Evolutionary conservation across 495 filamentous ascomycete genomes (phyloP).

Genomic region (Penicillium psychrofluorescens): DNA sequence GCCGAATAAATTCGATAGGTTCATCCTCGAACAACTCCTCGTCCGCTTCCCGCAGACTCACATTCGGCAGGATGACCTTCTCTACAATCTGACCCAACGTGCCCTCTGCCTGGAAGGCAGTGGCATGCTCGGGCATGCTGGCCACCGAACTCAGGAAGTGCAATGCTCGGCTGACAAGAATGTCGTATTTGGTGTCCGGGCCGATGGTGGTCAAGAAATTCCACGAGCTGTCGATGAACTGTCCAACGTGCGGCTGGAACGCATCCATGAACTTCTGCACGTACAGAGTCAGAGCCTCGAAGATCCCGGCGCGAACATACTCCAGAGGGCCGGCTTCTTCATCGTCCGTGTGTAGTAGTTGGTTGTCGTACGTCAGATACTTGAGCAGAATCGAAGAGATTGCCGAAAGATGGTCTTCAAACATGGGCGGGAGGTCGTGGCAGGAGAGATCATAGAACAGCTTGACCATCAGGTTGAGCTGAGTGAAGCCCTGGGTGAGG

Average conservation of each 20-base stretch:
- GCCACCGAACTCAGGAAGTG: conserved; percentile 91
- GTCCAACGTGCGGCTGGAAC: conserved; percentile 66
- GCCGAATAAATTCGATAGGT: conserved; percentile 95
- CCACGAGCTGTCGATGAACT: conserved; percentile 87
- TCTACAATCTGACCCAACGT: conserved; percentile 78
- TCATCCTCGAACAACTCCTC: conserved; percentile 97
- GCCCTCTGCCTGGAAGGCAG: conserved; percentile 72
- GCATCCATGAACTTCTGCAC: conserved; percentile 91
- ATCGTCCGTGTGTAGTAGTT: conserved; percentile 70
- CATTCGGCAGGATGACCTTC: conserved; percentile 90
- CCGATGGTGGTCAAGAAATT: conserved; percentile 79
- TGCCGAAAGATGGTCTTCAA: conserved; percentile 73
- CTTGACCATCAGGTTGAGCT: conserved; percentile 80
- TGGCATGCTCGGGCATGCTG: conserved; percentile 64
- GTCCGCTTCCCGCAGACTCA: conserved; percentile 82
- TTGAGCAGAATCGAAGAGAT: conserved; percentile 81
- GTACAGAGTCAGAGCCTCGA: conserved; percentile 78
- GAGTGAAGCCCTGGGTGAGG: conserved; percentile 68
- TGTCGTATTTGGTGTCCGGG: conserved; percentile 85
- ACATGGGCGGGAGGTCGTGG: conserved; percentile 89
- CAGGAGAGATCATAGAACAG: conserved; percentile 92
- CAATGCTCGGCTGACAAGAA: conserved; percentile 87
- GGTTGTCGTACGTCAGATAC: conserved; percentile 85
- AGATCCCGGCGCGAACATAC: conserved; percentile 83
- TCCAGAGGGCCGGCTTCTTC: conserved; percentile 84